A percentile compares a stretch with the other conserved stretches of the same genome.
phyloP scores from a whole-genome alignment of 202 grass and related monocot species.

The Hordeum pubiflorum region DNA sequence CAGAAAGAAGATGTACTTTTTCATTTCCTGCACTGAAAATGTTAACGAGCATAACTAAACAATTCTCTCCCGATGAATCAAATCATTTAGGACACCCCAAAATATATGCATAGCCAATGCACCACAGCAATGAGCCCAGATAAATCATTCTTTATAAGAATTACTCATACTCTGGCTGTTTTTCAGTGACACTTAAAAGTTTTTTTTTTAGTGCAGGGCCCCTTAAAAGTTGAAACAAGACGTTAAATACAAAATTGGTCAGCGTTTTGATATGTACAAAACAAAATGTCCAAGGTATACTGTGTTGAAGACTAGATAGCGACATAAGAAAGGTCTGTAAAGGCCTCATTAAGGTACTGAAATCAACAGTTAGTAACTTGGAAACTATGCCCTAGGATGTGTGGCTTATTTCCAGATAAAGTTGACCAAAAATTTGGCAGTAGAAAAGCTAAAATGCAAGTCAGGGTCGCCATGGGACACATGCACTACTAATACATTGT shows the following conservation, averaged over 20 bases:
- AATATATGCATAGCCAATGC: background rate
- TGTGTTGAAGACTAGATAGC: background rate
- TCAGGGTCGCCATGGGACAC: background rate
- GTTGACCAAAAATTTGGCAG: background rate
- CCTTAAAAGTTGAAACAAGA: background rate
- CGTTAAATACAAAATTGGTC: background rate
- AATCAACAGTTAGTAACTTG: background rate
- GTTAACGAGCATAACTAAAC: constrained; percentile 28
- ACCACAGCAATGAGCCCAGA: background rate
- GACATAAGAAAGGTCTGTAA: background rate
- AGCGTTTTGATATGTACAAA: background rate
- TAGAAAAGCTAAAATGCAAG: background rate
- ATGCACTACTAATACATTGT: background rate
- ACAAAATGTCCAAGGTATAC: background rate
- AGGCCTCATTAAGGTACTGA: background rate
- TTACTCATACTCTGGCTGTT: background rate
- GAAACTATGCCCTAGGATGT: background rate
- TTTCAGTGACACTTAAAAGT: background rate
- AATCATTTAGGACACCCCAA: background rate
- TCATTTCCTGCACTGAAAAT: constrained; percentile 23
- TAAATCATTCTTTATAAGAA: background rate
- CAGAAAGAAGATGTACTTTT: constrained; percentile 22
- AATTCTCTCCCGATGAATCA: constrained; percentile 1
- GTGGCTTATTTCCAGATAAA: background rate
- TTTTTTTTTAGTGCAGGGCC: background rate